These are phyloP conservation scores for Saccharomycopsis crataegensis DNA, from an alignment of 1,139 yeast genomes.

Conservation along the genomic window DNA sequence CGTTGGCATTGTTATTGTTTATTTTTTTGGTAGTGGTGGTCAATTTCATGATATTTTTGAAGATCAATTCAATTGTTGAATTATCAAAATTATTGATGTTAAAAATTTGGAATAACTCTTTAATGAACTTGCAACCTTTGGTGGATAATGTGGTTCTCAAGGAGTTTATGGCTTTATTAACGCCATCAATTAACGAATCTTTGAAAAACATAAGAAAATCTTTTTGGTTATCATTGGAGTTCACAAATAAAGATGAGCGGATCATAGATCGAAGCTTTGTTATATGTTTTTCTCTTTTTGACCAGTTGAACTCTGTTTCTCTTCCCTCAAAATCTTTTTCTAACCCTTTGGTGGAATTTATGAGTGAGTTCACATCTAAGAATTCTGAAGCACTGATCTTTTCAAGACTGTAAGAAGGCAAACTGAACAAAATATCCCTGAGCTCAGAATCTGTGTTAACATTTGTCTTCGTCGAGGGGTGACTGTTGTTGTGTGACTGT, in stretches of 20 bases:
- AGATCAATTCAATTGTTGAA: slow-evolving; percentile 50
- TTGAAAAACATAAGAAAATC: slow-evolving; percentile 33
- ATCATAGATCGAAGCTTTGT: slow-evolving; percentile 49
- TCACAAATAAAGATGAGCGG: slow-evolving; percentile 45
- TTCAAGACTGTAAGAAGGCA: slow-evolving; percentile 9
- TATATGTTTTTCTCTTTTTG: slow-evolving; percentile 56
- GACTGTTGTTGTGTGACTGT: no score
- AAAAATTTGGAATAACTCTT: slow-evolving; percentile 51
- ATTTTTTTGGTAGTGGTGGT: slow-evolving; percentile 75
- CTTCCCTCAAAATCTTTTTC: slow-evolving; percentile 51
- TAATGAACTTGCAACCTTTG: slow-evolving; percentile 71
- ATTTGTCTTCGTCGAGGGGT: no score
- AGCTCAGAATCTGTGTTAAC: background rate
- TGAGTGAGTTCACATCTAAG: background rate
- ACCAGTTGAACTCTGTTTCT: slow-evolving; percentile 91
- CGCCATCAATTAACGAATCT: slow-evolving; percentile 43
- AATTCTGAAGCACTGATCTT: slow-evolving; percentile 6
- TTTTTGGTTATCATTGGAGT: slow-evolving; percentile 29
- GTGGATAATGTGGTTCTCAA: slow-evolving; percentile 77
- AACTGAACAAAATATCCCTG: background rate
- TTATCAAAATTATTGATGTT: slow-evolving; percentile 45
- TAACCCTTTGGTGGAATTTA: background rate
- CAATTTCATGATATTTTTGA: slow-evolving; percentile 51
- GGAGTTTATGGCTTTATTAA: slow-evolving; percentile 62
- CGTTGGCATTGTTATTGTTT: slow-evolving; percentile 68